phyloP scores from a whole-genome alignment of 2,329 filamentous ascomycete genomes.

The Cladosporium oxysporum region DNA sequence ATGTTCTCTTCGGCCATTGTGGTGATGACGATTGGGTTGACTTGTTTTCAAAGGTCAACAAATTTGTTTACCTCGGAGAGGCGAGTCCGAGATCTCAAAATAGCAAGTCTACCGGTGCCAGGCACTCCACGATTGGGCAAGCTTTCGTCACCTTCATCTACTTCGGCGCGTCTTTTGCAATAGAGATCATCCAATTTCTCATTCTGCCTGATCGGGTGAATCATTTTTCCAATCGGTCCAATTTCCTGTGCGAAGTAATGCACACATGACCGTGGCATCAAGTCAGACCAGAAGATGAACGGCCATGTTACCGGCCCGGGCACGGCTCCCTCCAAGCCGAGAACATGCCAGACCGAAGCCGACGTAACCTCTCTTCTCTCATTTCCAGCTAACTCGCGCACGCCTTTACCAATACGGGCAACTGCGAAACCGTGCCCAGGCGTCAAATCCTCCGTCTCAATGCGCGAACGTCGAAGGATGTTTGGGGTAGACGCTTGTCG shows the following conservation, averaged over 20 bases:
- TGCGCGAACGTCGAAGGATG: slow-evolving; percentile 1
- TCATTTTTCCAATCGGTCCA: background rate
- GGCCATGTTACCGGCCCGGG: slow-evolving; percentile 3
- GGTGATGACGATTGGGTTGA: background rate
- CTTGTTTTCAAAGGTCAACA: background rate
- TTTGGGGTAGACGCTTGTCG: slow-evolving; percentile 2
- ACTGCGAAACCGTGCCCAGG: slow-evolving; percentile 14
- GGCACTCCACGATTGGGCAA: background rate
- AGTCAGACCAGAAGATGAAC: background rate
- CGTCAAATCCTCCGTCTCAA: background rate
- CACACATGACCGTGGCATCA: background rate
- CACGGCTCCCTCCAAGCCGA: slow-evolving; percentile 1
- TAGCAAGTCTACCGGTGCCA: background rate
- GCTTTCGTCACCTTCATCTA: background rate
- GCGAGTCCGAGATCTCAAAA: background rate
- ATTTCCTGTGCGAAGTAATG: background rate
- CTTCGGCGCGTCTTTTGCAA: no score
- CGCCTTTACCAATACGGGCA: slow-evolving; percentile 1
- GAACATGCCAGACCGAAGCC: background rate
- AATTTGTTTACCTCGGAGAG: background rate
- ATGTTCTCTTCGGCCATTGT: background rate
- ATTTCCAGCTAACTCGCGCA: background rate
- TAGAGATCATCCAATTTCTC: background rate
- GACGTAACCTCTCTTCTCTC: background rate
- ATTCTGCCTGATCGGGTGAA: background rate